These are phyloP conservation scores for Aspergillus terreus DNA, from an alignment of 2,329 filamentous ascomycete species.

Conservation along the genomic window DNA sequence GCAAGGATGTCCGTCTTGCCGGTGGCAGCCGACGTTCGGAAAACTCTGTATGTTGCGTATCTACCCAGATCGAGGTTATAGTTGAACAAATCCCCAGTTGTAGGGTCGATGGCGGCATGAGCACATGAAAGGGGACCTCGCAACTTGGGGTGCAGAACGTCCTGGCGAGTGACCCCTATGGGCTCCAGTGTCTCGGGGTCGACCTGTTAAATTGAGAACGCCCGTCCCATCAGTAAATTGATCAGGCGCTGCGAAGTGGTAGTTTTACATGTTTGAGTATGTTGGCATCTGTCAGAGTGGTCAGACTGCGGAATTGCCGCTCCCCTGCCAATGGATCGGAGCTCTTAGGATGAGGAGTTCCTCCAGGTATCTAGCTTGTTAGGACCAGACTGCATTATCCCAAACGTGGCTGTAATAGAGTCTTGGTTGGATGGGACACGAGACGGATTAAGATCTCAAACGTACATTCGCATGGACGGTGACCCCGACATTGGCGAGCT, in stretches of 20 bases:
- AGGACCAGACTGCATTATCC: too few relatives aligned
- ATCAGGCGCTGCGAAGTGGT: not conserved
- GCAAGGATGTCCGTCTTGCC: constrained; percentile 67
- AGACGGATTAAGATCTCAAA: too few relatives aligned
- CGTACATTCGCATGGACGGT: constrained; percentile 57
- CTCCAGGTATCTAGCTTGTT: too few relatives aligned
- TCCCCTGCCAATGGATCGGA: too few relatives aligned
- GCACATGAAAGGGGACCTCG: constrained; percentile 58
- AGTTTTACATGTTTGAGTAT: constrained; percentile 6
- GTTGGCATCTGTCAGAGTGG: constrained; percentile 54
- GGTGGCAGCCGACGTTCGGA: constrained; percentile 58
- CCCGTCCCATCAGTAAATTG: constrained; percentile 7
- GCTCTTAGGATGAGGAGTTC: too few relatives aligned
- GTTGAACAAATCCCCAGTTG: constrained; percentile 71
- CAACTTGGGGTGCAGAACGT: constrained; percentile 60
- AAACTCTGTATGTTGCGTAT: constrained; percentile 62
- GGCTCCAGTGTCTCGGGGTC: constrained; percentile 69
- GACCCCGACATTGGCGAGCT: constrained; percentile 62
- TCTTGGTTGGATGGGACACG: too few relatives aligned
- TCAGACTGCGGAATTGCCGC: constrained; percentile 42
- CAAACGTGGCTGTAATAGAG: too few relatives aligned
- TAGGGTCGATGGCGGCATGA: constrained; percentile 65
- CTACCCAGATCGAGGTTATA: constrained; percentile 66
- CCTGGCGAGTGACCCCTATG: constrained; percentile 57
- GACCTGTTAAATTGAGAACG: constrained; percentile 50